A percentile compares a stretch with the other conserved stretches of the same genome.
Evolutionary conservation across 306 rosid species (phyloP).

Genomic region (Dalbergia cochinchinensis): DNA sequence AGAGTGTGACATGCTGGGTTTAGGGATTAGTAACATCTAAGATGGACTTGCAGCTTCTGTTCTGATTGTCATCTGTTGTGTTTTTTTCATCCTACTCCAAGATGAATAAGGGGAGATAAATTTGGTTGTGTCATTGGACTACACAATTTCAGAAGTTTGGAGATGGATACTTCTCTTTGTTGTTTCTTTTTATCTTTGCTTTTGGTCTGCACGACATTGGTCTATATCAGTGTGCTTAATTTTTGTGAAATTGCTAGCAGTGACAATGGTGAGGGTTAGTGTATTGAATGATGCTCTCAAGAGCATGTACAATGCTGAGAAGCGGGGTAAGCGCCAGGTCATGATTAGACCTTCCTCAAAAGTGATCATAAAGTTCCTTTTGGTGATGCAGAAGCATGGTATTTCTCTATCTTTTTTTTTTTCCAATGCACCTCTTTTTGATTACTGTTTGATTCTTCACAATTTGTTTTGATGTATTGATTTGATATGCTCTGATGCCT

Average conservation of each 20-base stretch:
- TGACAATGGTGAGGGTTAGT: slow-evolving; percentile 58
- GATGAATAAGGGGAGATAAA: not conserved
- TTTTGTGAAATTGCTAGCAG: slow-evolving; percentile 40
- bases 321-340: slow-evolving; percentile 56
- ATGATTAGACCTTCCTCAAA: slow-evolving; percentile 57
- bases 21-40: not conserved
- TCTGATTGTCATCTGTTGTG: not conserved
- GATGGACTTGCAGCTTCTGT: not conserved
- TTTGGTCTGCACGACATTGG: not conserved
- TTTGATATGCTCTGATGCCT: not conserved
- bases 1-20: not conserved
- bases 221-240: not conserved
- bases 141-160: not conserved
- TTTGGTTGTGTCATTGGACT: not conserved
- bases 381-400: slow-evolving; percentile 61
- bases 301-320: slow-evolving; percentile 61
- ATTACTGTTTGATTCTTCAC: not conserved
- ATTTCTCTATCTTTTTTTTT: not conserved
- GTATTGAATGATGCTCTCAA: slow-evolving; percentile 61
- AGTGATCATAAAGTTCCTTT: slow-evolving; percentile 52
- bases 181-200: not conserved
- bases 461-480: slow-evolving; percentile 1
- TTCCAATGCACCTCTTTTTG: not conserved
- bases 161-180: not conserved
- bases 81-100: not conserved